Evolutionary conservation across 129 eudicot species (phyloP), one percentile per base, ranked within the genome.

Genomic region (Escallonia rubra): DNA sequence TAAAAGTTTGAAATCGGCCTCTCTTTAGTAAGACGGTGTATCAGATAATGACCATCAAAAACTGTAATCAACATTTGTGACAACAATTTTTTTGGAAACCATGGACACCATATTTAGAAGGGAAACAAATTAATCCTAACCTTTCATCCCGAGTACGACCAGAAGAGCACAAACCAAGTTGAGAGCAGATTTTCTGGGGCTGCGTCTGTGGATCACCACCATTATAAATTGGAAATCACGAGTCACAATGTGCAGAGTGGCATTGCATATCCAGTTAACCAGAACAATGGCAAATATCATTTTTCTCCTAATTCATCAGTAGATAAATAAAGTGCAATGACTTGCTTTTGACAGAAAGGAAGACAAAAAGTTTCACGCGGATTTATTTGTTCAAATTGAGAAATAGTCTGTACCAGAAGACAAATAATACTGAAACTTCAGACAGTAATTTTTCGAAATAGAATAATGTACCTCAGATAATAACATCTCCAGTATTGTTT

Each of bases 111-210:
- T 43, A 53, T 40, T 49, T 1, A 3, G 8, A 41, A 50, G 5
- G 59, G 60, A 23, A 45, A 61, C 45, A 41, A 57, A 7, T 50
- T 57, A 71, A 65, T 68, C 53, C 88, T 72, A 57, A 94, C 99
- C 96, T 89, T 38, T 75, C 83, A 74, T 79, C 96, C 10, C 62
- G 85, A 50, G 83, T 14, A 47, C 96, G 90, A 65, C 82, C 81
- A 15, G 80, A 79, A 44, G 92, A 72, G 82, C 99, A 94, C 69
- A 94, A 66, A 43, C 87, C 91, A 74, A 94, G 79, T 50, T 79
- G 78, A 57, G 99, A 86, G 73, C 99, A 94, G 59, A 94, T 81
- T 77, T 82, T 84, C 51, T 65, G 63, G 38, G 99, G 99, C 55
- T 77, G 85, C 3, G 85, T 72, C 99, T 94, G 75, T 61, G 39